These are phyloP conservation scores for Volvox carteri DNA, from an alignment of 163 green algal species.

Conservation along the genomic window DNA sequence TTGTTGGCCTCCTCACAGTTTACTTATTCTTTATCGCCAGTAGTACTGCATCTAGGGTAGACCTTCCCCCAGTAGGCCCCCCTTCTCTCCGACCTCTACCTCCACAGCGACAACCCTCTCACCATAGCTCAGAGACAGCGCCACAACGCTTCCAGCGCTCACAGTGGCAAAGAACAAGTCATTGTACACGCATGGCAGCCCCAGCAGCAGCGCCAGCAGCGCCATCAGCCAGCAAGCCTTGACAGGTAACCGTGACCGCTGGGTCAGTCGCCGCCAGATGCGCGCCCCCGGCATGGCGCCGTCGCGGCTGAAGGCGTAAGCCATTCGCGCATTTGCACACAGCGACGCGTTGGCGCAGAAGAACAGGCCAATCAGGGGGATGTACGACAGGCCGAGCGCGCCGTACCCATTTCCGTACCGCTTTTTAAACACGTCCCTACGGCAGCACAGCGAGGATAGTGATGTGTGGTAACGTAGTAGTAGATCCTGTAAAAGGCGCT, in stretches of 20 bases:
- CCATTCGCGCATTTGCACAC: conserved; percentile 70
- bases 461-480: too few relatives aligned
- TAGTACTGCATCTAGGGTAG: too few relatives aligned
- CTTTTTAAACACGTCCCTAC: conserved; percentile 62
- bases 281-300: conserved; percentile 62
- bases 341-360: conserved; percentile 71
- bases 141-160: conserved; percentile 70
- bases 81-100: too few relatives aligned
- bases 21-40: too few relatives aligned
- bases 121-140: conserved; percentile 72
- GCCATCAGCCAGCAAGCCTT: conserved; percentile 59
- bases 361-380: conserved; percentile 71
- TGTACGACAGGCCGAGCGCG: conserved; percentile 61
- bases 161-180: conserved; percentile 50
- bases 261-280: conserved; percentile 52
- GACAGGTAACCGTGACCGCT: background rate
- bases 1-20: too few relatives aligned
- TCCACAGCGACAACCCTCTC: too few relatives aligned
- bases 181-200: conserved; percentile 57
- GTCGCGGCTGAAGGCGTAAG: conserved; percentile 69
- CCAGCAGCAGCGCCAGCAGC: conserved; percentile 55
- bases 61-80: too few relatives aligned
- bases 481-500: too few relatives aligned
- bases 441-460: background rate
- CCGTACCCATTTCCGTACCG: conserved; percentile 61